Base-by-base conservation (phyloP, 1,284 basidiomycete species). In the Melampsora americana region DNA sequence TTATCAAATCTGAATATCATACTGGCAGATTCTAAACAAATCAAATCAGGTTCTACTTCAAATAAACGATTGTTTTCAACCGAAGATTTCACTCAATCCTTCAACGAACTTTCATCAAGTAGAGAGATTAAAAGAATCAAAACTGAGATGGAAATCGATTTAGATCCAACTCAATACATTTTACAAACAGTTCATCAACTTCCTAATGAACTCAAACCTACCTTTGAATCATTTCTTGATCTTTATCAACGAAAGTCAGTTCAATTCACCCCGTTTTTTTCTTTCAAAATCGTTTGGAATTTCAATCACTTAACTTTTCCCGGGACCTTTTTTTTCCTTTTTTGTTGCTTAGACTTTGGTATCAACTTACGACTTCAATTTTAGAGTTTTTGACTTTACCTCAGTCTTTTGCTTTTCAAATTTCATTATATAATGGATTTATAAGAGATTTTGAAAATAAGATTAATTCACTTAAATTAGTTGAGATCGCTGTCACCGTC, bases 261-360 rank as follows among this genome's bases (percentile, higher is more conserved):
- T 18, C 23, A 6, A 23, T 4, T 26, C 5, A 32, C 59, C 61
- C 16, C 23, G 18, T 39, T 26, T 56, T 39, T 48, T 5, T 28
- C 14, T 60, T 28, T 28, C 11, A 23, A 56, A n/a, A 30, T 35
- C n/a, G n/a, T n/a, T n/a, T n/a, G n/a, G n/a, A n/a, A n/a, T n/a
- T n/a, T n/a, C n/a, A n/a, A n/a, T 26, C 48, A 26, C 5, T 35
- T 16, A 6, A 62, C 56, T 66, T 9, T n/a, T n/a, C n/a, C n/a
- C n/a, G n/a, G n/a, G n/a, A n/a, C n/a, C n/a, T n/a, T n/a, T n/a
- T n/a, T n/a, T n/a, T n/a, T n/a, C n/a, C n/a, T n/a, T n/a, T n/a
- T n/a, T n/a, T n/a, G n/a, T n/a, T n/a, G n/a, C 76, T 66, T 78
- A 98, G 95, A 84, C 86, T 99, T 85, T 99, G 95, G 95, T 94